Evolutionary conservation across 495 filamentous ascomycete species (phyloP), one percentile per base, ranked within the genome.

Genomic region (Podospora didyma): DNA sequence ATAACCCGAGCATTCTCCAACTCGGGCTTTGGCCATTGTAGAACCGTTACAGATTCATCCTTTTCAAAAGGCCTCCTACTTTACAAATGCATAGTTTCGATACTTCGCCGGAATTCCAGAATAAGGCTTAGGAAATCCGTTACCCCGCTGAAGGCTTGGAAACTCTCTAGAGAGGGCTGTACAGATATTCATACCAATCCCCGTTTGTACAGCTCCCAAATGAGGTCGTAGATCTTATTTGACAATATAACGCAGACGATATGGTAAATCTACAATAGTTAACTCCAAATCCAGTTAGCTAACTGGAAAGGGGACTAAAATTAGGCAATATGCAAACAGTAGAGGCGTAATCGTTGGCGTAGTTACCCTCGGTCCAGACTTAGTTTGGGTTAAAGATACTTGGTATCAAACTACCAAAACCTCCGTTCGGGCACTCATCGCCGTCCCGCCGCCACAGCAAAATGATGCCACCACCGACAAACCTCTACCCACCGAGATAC

Each of bases 241-340:
- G 45, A 47, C 45, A 47, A 47, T 47, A 47, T 14, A 47, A 47
- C 45, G 7, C 45, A 47, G 45, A 47, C 45, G 45, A 47, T 47
- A 47, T 47, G 45, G 45, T 47, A 47, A 47, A 26, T 47, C 45
- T 14, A 47, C 17, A 3, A 47, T 19, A 47, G 10, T 21, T 47
- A 16, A 47, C 45, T 47, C 45, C 45, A 47, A 22, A 22, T n/a
- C 7, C 22, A 47, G 22, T 19, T 19, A 47, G 45, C 45, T 47
- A 47, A 47, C 45, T 47, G 2, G 45, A 47, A 47, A 47, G 45
- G 45, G 45, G 45, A 26, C 45, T 19, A 47, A 47, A 47, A 47
- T 47, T 21, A 47, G 10, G 45, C 45, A 47, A 19, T 47, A 47
- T 21, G 45, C 7, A 47, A 47, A 19, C 45, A 19, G 22, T 22